A percentile compares a stretch with the other conserved stretches of the same genome.
These are phyloP conservation scores for Leccinellum albellum DNA, from an alignment of 768 basidiomycete genomes.

Conservation along the genomic window DNA sequence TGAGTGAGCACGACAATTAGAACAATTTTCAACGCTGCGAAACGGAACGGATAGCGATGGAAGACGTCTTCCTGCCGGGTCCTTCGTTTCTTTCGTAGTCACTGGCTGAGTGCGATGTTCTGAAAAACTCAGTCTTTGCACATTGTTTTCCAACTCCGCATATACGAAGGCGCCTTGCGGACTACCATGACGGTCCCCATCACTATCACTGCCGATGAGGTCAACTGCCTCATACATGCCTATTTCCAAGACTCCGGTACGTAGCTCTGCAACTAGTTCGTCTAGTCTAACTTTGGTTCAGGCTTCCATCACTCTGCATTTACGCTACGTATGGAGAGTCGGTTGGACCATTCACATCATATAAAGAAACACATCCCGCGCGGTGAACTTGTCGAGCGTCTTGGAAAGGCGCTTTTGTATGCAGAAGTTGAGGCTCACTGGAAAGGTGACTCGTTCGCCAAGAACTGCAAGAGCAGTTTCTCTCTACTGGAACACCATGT, in stretches of 20 bases:
- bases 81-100: neutral
- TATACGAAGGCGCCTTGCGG: neutral
- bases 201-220: conserved; percentile 72
- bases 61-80: no score
- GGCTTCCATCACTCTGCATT: conserved; percentile 83
- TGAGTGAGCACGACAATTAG: neutral
- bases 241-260: conserved; percentile 81
- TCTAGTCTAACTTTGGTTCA: conserved; percentile 26
- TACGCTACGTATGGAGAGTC: conserved; percentile 69
- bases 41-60: no score
- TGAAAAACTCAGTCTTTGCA: neutral
- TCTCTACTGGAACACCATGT: conserved; percentile 72
- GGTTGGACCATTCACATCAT: conserved; percentile 64
- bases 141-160: conserved; percentile 29
- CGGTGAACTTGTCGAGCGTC: conserved; percentile 77
- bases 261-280: neutral
- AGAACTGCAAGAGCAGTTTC: conserved; percentile 67
- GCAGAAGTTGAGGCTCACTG: conserved; percentile 83
- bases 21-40: neutral
- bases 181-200: conserved; percentile 42
- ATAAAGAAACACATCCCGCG: conserved; percentile 72
- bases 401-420: conserved; percentile 77
- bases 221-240: conserved; percentile 82
- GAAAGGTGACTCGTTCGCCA: conserved; percentile 56
- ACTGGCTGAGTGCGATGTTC: neutral